Percentiles rank a stretch among this genome's conserved stretches.
Evolutionary conservation across 768 basidiomycete genomes (phyloP).

Genomic region (Lepiota venenata): DNA sequence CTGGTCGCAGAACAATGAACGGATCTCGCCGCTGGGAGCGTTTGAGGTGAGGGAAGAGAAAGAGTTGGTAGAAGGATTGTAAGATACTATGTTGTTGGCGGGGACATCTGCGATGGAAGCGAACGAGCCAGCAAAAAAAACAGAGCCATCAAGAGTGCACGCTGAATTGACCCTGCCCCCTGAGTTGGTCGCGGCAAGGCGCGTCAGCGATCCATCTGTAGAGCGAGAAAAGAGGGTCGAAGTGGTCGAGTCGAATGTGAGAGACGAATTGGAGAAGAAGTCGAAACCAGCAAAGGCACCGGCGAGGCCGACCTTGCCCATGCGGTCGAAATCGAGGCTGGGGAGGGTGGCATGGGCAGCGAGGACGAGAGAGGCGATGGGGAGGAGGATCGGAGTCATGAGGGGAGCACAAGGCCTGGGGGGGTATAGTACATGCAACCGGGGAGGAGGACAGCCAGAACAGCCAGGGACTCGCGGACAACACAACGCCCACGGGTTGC

Average conservation of each 20-base stretch:
- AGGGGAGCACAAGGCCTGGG: slow-evolving; percentile 7
- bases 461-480: slow-evolving; percentile 10
- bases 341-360: slow-evolving; percentile 32
- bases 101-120: slow-evolving; percentile 58
- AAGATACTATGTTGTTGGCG: slow-evolving; percentile 74
- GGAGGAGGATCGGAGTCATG: slow-evolving; percentile 23
- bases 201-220: slow-evolving; percentile 60
- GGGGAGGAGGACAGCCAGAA: slow-evolving; percentile 2
- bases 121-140: slow-evolving; percentile 87
- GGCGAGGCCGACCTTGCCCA: slow-evolving; percentile 88
- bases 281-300: slow-evolving; percentile 89
- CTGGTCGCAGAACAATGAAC: slow-evolving; percentile 74
- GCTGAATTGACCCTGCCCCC: slow-evolving; percentile 77
- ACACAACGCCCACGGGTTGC: neutral
- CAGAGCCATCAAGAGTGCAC: slow-evolving; percentile 62
- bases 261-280: slow-evolving; percentile 56
- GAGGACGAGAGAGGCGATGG: slow-evolving; percentile 24
- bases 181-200: slow-evolving; percentile 71
- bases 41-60: slow-evolving; percentile 63
- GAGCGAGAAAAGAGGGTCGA: slow-evolving; percentile 70
- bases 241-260: slow-evolving; percentile 65
- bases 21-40: slow-evolving; percentile 75
- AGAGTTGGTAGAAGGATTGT: slow-evolving; percentile 50
- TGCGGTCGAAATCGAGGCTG: slow-evolving; percentile 53
- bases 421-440: slow-evolving; percentile 10